phyloP scores from a whole-genome alignment of 305 asterid species.

The Caryopteris hybrid region DNA sequence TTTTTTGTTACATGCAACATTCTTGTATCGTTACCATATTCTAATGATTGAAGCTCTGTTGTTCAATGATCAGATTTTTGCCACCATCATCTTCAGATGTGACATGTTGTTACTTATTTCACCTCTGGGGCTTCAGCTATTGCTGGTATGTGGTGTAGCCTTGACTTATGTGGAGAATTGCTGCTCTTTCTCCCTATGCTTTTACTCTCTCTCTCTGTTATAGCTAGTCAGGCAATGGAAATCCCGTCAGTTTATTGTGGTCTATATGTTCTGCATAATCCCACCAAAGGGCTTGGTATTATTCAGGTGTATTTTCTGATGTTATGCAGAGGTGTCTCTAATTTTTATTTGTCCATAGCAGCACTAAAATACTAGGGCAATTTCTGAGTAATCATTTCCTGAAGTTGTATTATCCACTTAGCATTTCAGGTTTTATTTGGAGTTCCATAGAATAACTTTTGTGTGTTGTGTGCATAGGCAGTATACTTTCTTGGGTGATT shows the following conservation, averaged over 20 bases:
- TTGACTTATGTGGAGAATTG: slow-evolving; percentile 8
- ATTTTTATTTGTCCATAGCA: neutral
- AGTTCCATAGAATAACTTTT: neutral
- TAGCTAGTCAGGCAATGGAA: neutral
- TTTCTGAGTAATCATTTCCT: neutral
- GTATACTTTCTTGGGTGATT: neutral
- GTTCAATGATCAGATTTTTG: slow-evolving; percentile 65
- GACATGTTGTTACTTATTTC: slow-evolving; percentile 77
- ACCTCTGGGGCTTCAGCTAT: slow-evolving; percentile 79
- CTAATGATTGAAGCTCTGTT: slow-evolving; percentile 3
- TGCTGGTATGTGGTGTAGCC: slow-evolving; percentile 62
- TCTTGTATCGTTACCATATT: neutral
- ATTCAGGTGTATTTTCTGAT: neutral
- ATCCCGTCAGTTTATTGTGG: neutral
- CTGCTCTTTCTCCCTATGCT: neutral
- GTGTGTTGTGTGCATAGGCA: neutral
- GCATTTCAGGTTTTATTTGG: neutral
- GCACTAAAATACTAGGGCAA: neutral
- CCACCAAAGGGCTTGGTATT: neutral
- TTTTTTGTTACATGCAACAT: slow-evolving; percentile 9
- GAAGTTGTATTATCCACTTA: neutral
- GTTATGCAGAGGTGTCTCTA: neutral
- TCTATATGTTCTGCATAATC: neutral
- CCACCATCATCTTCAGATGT: slow-evolving; percentile 85
- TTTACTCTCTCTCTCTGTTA: neutral